Conservation (phyloP, 2,329 filamentous ascomycete genomes). For the Rugonectria rugulosa region DNA sequence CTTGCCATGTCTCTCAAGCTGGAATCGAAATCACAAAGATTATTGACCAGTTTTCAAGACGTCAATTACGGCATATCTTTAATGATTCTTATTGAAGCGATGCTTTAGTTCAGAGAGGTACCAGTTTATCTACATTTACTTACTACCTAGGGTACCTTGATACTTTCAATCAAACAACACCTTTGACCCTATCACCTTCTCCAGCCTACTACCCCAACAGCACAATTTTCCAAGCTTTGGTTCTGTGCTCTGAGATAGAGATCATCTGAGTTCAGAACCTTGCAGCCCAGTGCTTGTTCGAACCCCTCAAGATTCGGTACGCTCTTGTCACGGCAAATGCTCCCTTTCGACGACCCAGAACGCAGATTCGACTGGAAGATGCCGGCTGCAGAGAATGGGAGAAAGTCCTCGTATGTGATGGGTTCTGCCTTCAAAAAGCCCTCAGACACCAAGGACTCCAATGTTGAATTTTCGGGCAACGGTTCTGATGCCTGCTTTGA, state of each 20-base stretch:
- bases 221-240: constrained; percentile 17
- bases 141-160: no score
- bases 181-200: background rate
- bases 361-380: constrained; percentile 57
- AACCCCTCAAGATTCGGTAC: background rate
- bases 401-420: constrained; percentile 62
- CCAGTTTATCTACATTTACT: no score
- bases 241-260: constrained; percentile 8
- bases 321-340: background rate
- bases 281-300: constrained; percentile 10
- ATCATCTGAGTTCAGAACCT: constrained; percentile 5
- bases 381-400: constrained; percentile 60
- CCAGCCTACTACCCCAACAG: background rate
- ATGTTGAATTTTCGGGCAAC: constrained; percentile 19
- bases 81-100: no score
- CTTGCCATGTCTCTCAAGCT: no score
- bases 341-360: background rate
- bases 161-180: no score
- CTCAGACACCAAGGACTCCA: constrained; percentile 42
- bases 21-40: no score
- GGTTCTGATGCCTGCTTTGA: background rate
- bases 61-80: no score
- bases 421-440: constrained; percentile 48
- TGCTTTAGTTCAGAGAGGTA: no score
- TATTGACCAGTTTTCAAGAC: no score